These are phyloP conservation scores for Trichoderma erinaceum DNA, from an alignment of 495 filamentous ascomycete genomes.

Conservation along the genomic window DNA sequence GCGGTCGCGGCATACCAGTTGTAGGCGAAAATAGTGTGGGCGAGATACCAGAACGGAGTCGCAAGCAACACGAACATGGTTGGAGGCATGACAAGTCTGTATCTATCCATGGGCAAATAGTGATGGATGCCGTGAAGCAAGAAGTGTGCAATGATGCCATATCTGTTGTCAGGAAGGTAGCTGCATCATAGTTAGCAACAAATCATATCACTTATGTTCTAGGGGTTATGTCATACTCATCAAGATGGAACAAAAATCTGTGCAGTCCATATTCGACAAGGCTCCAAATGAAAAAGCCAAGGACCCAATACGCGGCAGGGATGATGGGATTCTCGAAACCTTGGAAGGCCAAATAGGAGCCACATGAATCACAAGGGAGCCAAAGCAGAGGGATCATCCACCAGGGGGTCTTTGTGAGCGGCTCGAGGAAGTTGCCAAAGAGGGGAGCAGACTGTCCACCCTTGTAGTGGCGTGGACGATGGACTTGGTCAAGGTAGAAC, in stretches of 20 bases:
- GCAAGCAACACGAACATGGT: slow-evolving; percentile 81
- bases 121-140: slow-evolving; percentile 96
- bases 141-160: slow-evolving; percentile 86
- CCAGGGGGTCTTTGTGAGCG: slow-evolving; percentile 88
- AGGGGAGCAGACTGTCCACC: slow-evolving; percentile 87
- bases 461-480: slow-evolving; percentile 89
- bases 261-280: slow-evolving; percentile 88
- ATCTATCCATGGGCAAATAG: slow-evolving; percentile 97
- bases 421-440: slow-evolving; percentile 97
- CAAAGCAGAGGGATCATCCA: slow-evolving; percentile 80
- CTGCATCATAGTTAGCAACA: slow-evolving; percentile 35
- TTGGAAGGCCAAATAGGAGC: slow-evolving; percentile 57
- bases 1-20: slow-evolving; percentile 74
- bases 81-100: slow-evolving; percentile 95
- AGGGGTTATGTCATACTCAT: slow-evolving; percentile 54
- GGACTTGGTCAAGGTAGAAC: slow-evolving; percentile 94
- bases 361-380: slow-evolving; percentile 76
- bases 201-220: slow-evolving; percentile 16
- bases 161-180: slow-evolving; percentile 86
- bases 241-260: slow-evolving; percentile 89
- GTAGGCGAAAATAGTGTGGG: slow-evolving; percentile 75
- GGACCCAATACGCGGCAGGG: slow-evolving; percentile 51
- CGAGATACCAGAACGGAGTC: slow-evolving; percentile 86
- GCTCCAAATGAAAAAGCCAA: slow-evolving; percentile 75
- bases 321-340: slow-evolving; percentile 40